Conservation (phyloP, 1,284 basidiomycete genomes). For the Leccinum huronense region DNA sequence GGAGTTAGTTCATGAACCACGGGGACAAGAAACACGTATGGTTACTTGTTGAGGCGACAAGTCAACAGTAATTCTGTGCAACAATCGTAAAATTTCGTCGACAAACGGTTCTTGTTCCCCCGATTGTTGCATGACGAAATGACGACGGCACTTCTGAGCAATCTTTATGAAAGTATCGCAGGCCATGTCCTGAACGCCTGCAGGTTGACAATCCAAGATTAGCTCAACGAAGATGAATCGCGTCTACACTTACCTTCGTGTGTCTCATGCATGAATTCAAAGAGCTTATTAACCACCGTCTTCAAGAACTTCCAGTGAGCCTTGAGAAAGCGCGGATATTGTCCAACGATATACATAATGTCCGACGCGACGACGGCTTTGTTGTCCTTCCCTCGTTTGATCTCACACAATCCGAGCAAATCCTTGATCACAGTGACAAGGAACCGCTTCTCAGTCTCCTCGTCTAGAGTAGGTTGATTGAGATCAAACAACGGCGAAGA, state of each 20-base stretch:
- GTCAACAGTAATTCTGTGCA: conserved; percentile 95
- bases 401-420: conserved; percentile 92
- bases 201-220: conserved; percentile 4
- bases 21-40: conserved; percentile 1
- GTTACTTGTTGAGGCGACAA: conserved; percentile 88
- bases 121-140: conserved; percentile 99
- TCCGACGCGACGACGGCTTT: conserved; percentile 99
- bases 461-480: conserved; percentile 54
- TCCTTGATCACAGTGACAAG: conserved; percentile 99
- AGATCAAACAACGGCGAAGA: not conserved
- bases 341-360: conserved; percentile 99
- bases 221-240: conserved; percentile 6
- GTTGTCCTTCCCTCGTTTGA: conserved; percentile 99
- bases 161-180: conserved; percentile 99
- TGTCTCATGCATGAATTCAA: conserved; percentile 99
- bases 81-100: conserved; percentile 91
- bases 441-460: conserved; percentile 99
- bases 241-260: conserved; percentile 74
- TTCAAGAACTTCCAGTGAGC: conserved; percentile 99
- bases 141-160: conserved; percentile 96
- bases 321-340: conserved; percentile 99
- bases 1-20: conserved; percentile 12
- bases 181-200: conserved; percentile 99
- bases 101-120: conserved; percentile 98
- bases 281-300: conserved; percentile 99